phyloP scores from a whole-genome alignment of 1,139 yeast species.

The Nadsonia starkeyi-henricii region DNA sequence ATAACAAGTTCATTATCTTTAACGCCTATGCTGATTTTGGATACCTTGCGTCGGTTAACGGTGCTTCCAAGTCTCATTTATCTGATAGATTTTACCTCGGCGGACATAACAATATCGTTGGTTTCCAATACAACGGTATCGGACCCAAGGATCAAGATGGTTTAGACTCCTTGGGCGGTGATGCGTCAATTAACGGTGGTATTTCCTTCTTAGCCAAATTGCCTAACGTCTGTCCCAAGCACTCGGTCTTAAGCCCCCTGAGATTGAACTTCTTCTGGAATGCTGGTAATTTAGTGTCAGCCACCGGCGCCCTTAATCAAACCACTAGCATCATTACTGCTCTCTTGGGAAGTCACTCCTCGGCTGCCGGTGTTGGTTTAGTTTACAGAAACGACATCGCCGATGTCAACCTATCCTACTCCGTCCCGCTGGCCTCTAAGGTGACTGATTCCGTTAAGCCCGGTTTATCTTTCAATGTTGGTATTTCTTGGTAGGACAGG shows the following conservation, averaged over 20 bases:
- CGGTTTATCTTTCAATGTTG: background rate
- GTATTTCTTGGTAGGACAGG: background rate
- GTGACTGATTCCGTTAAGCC: background rate
- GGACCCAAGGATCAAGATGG: constrained; percentile 61
- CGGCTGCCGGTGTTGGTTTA: background rate
- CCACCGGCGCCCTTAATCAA: background rate
- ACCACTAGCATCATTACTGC: background rate
- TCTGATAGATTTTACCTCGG: constrained; percentile 50
- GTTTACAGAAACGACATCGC: background rate
- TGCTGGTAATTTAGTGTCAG: background rate
- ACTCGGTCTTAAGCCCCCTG: background rate
- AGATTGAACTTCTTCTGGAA: background rate
- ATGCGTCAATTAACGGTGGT: constrained; percentile 24
- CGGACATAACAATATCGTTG: constrained; percentile 74
- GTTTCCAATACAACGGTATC: constrained; percentile 61
- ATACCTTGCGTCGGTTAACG: background rate
- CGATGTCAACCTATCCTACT: background rate
- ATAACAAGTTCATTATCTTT: background rate
- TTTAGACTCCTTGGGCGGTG: constrained; percentile 57
- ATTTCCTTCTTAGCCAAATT: background rate
- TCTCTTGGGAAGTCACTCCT: background rate
- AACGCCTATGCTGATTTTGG: background rate
- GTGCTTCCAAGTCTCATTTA: constrained; percentile 14
- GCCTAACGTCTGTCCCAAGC: background rate
- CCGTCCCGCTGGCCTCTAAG: background rate